Percentiles rank a stretch among this genome's conserved stretches.
Conservation (phyloP, 179 eudicot genomes). For the Actinidia arguta region DNA sequence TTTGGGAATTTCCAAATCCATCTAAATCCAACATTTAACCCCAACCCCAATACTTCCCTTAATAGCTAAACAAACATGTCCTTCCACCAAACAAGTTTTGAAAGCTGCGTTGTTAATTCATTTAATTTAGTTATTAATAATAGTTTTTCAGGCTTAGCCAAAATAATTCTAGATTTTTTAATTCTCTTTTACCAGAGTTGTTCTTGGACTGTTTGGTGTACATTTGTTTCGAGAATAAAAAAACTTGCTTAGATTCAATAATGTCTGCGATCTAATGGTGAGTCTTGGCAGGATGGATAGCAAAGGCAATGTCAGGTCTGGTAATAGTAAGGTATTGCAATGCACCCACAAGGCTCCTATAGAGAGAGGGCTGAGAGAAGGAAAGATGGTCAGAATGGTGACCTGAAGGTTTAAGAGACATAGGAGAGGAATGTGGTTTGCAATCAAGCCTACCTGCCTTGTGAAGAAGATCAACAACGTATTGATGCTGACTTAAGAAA, state of each 20-base stretch:
- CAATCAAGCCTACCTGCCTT: background rate
- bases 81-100: slow-evolving; percentile 15
- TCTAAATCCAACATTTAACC: background rate
- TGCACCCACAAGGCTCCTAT: too few relatives aligned
- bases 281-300: too few relatives aligned
- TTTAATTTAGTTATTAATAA: too few relatives aligned
- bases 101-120: background rate
- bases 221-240: background rate
- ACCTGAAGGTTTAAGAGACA: too few relatives aligned
- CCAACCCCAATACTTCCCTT: slow-evolving; percentile 6
- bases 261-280: background rate
- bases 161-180: too few relatives aligned
- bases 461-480: background rate
- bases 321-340: too few relatives aligned
- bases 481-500: background rate
- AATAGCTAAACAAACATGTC: background rate
- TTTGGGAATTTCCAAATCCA: slow-evolving; percentile 12
- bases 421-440: too few relatives aligned
- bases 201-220: background rate
- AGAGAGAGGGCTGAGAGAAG: too few relatives aligned
- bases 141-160: too few relatives aligned
- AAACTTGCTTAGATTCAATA: background rate
- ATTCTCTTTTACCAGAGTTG: too few relatives aligned
- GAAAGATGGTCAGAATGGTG: too few relatives aligned
- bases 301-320: too few relatives aligned